phyloP scores from a whole-genome alignment of 495 filamentous ascomycete genomes.

The Penicillium pancosmium region DNA sequence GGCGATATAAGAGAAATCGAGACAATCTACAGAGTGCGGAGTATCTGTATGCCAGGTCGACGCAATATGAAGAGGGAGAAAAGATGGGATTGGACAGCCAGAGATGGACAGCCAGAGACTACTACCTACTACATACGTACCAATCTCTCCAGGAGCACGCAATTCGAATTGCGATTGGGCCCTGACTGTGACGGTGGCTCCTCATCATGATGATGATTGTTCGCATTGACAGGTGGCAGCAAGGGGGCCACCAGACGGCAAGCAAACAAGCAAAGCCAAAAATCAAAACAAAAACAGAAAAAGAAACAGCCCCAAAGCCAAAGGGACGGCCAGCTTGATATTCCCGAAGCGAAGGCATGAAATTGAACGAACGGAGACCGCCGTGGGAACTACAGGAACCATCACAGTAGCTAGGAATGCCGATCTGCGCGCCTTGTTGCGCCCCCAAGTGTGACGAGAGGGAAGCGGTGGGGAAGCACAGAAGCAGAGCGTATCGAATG shows the following conservation, averaged over 20 bases:
- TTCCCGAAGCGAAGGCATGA: no score
- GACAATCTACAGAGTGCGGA: no score
- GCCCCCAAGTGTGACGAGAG: constrained; percentile 1
- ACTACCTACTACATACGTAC: no score
- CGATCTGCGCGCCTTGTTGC: constrained; percentile 1
- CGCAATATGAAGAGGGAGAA: no score
- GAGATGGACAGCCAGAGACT: no score
- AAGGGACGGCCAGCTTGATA: neutral
- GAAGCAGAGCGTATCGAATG: neutral
- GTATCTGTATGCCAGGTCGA: no score
- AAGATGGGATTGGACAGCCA: neutral
- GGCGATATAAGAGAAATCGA: neutral
- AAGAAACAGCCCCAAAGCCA: neutral
- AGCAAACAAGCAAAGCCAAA: neutral
- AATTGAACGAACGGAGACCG: no score
- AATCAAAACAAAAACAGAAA: neutral
- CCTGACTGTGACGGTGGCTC: neutral
- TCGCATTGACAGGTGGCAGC: neutral
- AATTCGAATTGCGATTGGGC: neutral
- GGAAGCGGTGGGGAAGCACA: neutral
- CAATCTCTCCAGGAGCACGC: neutral
- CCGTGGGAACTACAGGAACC: neutral
- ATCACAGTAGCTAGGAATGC: neutral
- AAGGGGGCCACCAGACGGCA: neutral
- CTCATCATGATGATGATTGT: neutral